phyloP scores from a whole-genome alignment of 148 eudicot species.

The Fagopyrum homotropicum region DNA sequence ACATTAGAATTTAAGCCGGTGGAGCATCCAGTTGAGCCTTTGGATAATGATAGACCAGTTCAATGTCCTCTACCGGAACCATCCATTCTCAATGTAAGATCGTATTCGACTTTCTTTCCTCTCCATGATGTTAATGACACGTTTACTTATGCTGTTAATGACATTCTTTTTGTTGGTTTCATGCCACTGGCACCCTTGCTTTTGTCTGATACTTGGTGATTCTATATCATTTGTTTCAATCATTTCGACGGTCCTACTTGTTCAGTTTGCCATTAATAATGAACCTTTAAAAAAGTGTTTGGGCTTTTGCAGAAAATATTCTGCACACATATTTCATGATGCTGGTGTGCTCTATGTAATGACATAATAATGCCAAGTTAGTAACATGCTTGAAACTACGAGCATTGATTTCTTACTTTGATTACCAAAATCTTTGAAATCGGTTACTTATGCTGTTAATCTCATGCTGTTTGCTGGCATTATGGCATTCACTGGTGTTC shows the following conservation, averaged over 20 bases:
- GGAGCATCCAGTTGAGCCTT: conserved; percentile 79
- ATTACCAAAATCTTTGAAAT: not conserved
- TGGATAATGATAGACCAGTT: conserved; percentile 74
- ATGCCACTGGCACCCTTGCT: too few species aligned
- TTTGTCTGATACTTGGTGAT: too few species aligned
- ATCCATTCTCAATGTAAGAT: conserved; percentile 83
- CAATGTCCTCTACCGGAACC: conserved; percentile 92
- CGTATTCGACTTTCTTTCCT: conserved; percentile 1
- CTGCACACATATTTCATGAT: too few species aligned
- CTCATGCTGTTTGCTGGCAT: not conserved
- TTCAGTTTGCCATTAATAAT: too few species aligned
- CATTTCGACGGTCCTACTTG: too few species aligned
- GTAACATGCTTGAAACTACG: not conserved
- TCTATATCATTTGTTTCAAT: too few species aligned
- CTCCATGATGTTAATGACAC: not conserved
- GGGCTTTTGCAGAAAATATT: too few species aligned
- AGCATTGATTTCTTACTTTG: not conserved
- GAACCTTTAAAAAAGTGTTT: too few species aligned
- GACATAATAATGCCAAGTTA: too few species aligned
- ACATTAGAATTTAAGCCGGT: conserved; percentile 79
- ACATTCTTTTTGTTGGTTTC: too few species aligned
- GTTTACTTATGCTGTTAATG: too few species aligned
- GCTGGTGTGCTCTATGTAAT: too few species aligned
- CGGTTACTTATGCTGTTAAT: not conserved
- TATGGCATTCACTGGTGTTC: not conserved